Conservation (phyloP, 805 yeast species). For the Pichia cabralensis region DNA sequence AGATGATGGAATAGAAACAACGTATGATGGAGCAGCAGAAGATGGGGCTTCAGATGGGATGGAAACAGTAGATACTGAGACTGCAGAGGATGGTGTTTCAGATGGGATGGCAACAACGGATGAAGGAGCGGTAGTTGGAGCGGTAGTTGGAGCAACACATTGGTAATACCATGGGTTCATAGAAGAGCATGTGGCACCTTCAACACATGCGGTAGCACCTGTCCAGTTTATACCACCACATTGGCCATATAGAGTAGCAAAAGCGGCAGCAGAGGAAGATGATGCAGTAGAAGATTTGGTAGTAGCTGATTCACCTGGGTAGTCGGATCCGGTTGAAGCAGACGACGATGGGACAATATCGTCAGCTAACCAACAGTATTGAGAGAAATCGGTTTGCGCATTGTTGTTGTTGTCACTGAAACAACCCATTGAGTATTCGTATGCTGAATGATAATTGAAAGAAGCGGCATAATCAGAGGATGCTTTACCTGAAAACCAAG, state of each 20-base stretch:
- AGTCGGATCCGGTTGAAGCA: neutral
- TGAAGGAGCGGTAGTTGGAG: constrained; percentile 1
- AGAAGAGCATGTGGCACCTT: constrained; percentile 14
- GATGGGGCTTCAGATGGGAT: neutral
- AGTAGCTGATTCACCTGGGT: too few relatives aligned
- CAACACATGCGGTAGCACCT: constrained; percentile 15
- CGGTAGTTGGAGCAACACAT: constrained; percentile 11
- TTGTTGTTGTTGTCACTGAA: constrained; percentile 19
- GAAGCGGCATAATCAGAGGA: constrained; percentile 4
- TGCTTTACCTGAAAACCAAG: constrained; percentile 22
- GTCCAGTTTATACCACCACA: constrained; percentile 15
- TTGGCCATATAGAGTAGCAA: constrained; percentile 9
- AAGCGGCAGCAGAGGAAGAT: neutral
- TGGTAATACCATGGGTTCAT: constrained; percentile 17
- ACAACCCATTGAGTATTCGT: constrained; percentile 22
- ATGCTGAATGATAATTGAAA: constrained; percentile 12
- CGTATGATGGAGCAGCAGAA: constrained; percentile 1
- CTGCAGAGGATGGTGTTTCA: neutral
- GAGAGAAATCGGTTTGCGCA: constrained; percentile 22
- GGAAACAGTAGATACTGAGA: too few relatives aligned
- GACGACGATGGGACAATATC: neutral
- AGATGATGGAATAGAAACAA: neutral
- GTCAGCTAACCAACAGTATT: constrained; percentile 12
- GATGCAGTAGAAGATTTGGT: neutral
- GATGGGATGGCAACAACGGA: neutral